A percentile compares a stretch with the other conserved stretches of the same genome.
These are phyloP conservation scores for Exophiala bonariae DNA, from an alignment of 2,329 filamentous ascomycete species.

Conservation along the genomic window DNA sequence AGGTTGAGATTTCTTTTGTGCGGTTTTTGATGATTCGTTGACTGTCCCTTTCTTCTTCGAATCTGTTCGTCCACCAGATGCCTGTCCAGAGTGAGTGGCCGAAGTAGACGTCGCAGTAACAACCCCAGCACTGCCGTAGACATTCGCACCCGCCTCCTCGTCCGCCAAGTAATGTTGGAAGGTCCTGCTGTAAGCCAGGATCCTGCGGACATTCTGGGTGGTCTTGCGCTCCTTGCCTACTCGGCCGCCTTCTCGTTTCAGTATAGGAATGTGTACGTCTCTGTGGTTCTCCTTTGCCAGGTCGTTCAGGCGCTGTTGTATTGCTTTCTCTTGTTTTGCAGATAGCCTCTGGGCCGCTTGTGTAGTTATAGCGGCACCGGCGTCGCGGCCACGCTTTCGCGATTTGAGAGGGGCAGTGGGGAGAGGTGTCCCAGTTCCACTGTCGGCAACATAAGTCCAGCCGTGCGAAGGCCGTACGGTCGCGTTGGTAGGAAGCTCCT, in stretches of 20 bases:
- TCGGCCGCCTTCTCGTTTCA: conserved; percentile 48
- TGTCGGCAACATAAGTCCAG: conserved; percentile 89
- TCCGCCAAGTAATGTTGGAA: conserved; percentile 54
- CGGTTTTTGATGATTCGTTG: conserved; percentile 17
- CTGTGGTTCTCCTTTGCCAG: conserved; percentile 77
- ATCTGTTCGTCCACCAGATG: conserved; percentile 7
- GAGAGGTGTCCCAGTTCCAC: conserved; percentile 58
- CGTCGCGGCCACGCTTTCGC: conserved; percentile 59
- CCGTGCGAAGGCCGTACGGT: conserved; percentile 67
- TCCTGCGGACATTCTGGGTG: conserved; percentile 48
- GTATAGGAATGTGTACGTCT: conserved; percentile 60
- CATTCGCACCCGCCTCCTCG: conserved; percentile 44
- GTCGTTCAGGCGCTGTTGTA: conserved; percentile 77
- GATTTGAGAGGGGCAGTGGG: conserved; percentile 45
- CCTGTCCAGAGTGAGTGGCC: conserved; percentile 16
- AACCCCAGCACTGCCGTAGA: conserved; percentile 17
- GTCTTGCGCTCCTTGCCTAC: conserved; percentile 40
- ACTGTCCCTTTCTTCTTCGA: conserved; percentile 31
- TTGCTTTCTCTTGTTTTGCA: conserved; percentile 78
- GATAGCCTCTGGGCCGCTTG: conserved; percentile 63
- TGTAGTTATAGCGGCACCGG: conserved; percentile 35
- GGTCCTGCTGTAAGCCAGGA: conserved; percentile 50
- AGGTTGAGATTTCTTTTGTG: conserved; percentile 14
- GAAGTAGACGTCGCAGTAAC: conserved; percentile 14
- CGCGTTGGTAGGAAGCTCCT: conserved; percentile 71